phyloP scores from a whole-genome alignment of 129 eudicot genomes.

The Pulicaria dysenterica region DNA sequence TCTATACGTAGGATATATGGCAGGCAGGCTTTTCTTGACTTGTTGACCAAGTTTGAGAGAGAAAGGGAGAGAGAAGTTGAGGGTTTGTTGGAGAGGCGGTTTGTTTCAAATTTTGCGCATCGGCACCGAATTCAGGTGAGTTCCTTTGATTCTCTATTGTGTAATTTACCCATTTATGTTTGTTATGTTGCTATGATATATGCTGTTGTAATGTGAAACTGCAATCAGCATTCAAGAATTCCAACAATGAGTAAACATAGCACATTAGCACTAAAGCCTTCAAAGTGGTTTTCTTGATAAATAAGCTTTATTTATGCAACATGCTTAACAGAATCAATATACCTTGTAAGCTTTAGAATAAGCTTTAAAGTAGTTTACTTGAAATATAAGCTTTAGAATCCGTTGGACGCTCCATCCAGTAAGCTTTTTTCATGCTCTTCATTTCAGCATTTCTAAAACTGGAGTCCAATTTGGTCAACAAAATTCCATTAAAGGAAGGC shows the following conservation, averaged over 20 bases:
- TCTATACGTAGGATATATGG: constrained; percentile 67
- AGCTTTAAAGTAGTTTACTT: too few relatives aligned
- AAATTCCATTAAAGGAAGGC: neutral
- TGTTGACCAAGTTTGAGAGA: constrained; percentile 51
- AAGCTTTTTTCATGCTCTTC: constrained; percentile 7
- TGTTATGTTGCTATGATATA: constrained; percentile 14
- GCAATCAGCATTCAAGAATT: neutral
- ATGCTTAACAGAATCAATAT: neutral
- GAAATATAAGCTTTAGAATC: too few relatives aligned
- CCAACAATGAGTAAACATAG: neutral
- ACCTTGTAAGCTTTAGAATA: too few relatives aligned
- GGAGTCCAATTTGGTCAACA: neutral
- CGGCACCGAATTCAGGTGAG: constrained; percentile 92
- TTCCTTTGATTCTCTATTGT: neutral
- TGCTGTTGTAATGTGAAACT: neutral
- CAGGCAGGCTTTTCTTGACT: constrained; percentile 80
- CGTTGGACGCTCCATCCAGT: neutral
- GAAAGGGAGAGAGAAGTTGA: constrained; percentile 68
- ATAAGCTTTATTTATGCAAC: neutral
- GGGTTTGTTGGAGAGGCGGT: constrained; percentile 44
- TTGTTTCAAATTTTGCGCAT: constrained; percentile 67
- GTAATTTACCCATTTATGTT: constrained; percentile 9
- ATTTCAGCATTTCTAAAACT: neutral
- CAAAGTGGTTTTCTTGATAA: neutral
- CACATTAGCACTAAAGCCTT: neutral